Evolutionary conservation across 768 basidiomycete genomes (phyloP), one percentile per base, ranked within the genome.

Genomic region (Tylopilus cervinicoccineus): DNA sequence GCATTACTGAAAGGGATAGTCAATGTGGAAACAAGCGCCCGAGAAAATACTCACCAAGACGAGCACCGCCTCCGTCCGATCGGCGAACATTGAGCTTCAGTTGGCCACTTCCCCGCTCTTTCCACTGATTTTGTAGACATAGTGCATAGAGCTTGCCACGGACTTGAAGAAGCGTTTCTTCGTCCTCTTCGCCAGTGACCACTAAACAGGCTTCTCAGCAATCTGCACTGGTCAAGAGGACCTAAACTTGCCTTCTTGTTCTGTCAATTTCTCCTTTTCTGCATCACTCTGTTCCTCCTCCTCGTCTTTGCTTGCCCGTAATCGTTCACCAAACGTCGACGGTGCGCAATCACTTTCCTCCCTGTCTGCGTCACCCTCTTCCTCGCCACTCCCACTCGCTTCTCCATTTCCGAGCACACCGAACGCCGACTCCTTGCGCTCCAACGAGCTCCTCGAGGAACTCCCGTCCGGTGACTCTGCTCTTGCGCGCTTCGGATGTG

Each of bases 131-230:
- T 70, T 80, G 61, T 62, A 69, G 27, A 56, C 76, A 72, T 38
- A 90, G 72, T 22, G 76, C 63, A 62, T 79, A 90, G 19, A 91
- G 67, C 68, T 91, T 91, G 41, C 85, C 87, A 47, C 88, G 79
- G 16, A 84, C 83, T 68, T 86, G 84, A 64, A 81, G 79, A 40
- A 88, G 66, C 6, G 84, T 88, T 47, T 84, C 78, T 58, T 91
- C 88, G 19, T 88, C 86, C 63, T 91, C 88, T 66, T 91, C 88
- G 9, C 88, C 88, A 3, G 88, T 91, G 38, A 75, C 65, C 31
- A 86, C 86, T 88, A 53, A 16, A 55, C 28, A 14, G 23, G 23
- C 16, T 13, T 50, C 45, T 54, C 47, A 54, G 19, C 47, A 39
- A 17, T 13, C 27, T 14, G 40, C 17, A 29, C 26, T 1, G 1